Evolutionary conservation across 331 rosid species (phyloP).

Genomic region (Malus hybrid): DNA sequence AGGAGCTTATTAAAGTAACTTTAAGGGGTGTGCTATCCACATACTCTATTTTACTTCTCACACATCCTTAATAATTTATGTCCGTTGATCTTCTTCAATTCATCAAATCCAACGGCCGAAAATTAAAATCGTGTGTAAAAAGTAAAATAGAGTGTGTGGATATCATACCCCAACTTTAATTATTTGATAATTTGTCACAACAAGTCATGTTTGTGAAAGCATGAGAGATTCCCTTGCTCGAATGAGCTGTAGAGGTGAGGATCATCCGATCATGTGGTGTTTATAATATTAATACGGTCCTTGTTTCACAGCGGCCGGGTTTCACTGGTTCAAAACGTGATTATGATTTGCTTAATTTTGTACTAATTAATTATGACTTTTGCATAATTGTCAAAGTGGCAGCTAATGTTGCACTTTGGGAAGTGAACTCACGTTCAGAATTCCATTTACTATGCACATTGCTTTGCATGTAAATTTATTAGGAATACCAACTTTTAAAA

Average conservation of each 20-base stretch:
- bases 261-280: too few species aligned
- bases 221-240: background rate
- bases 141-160: too few species aligned
- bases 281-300: background rate
- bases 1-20: background rate
- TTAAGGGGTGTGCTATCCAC: background rate
- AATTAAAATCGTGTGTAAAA: too few species aligned
- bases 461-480: too few species aligned
- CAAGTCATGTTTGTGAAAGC: background rate
- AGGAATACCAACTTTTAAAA: too few species aligned
- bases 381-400: background rate
- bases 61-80: too few species aligned
- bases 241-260: too few species aligned
- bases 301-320: background rate
- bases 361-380: background rate
- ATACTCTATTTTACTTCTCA: too few species aligned
- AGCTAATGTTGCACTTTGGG: background rate
- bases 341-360: background rate
- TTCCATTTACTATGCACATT: too few species aligned
- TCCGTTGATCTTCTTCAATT: too few species aligned
- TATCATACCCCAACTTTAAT: background rate
- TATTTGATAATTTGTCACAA: background rate
- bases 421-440: background rate
- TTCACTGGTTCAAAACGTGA: background rate
- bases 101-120: too few species aligned